Conservation (phyloP, 139 green algal genomes). For the Coelastrella sp. region DNA sequence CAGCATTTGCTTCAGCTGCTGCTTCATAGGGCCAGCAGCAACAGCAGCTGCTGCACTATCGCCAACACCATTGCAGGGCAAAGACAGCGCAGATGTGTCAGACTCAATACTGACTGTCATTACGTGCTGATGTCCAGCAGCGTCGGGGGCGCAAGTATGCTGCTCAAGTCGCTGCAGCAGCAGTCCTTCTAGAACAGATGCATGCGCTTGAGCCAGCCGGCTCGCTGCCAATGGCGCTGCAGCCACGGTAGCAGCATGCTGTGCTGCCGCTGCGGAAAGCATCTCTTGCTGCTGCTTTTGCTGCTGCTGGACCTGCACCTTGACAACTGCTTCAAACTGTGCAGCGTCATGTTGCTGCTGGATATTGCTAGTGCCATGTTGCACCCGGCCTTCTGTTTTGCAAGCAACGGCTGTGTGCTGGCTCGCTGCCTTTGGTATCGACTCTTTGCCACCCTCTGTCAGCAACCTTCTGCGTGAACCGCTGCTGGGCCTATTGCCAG, state of each 20-base stretch:
- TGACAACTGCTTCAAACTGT: neutral
- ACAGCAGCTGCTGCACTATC: slow-evolving; percentile 8
- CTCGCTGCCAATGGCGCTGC: slow-evolving; percentile 21
- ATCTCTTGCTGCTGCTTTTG: slow-evolving; percentile 10
- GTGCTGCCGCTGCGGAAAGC: neutral
- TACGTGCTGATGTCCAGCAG: slow-evolving; percentile 19
- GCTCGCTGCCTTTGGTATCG: neutral
- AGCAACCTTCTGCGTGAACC: neutral
- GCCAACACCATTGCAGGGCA: neutral
- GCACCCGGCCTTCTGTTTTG: too few species aligned
- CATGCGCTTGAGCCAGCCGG: slow-evolving; percentile 7
- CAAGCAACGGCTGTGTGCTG: too few species aligned
- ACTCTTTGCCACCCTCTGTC: neutral
- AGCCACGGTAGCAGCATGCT: neutral
- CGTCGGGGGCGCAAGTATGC: neutral
- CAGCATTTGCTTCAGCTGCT: slow-evolving; percentile 30
- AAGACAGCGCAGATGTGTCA: slow-evolving; percentile 14
- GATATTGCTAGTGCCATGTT: neutral
- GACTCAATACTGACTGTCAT: slow-evolving; percentile 21
- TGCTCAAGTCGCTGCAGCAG: slow-evolving; percentile 10
- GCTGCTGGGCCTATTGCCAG: neutral
- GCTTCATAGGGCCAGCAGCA: slow-evolving; percentile 8
- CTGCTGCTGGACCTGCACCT: slow-evolving; percentile 20
- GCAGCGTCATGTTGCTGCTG: neutral
- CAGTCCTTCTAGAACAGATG: neutral